Percentiles rank a stretch among this genome's conserved stretches.
Conservation (phyloP, 352 stramenopile species). For the Phytophthora colocasiae region DNA sequence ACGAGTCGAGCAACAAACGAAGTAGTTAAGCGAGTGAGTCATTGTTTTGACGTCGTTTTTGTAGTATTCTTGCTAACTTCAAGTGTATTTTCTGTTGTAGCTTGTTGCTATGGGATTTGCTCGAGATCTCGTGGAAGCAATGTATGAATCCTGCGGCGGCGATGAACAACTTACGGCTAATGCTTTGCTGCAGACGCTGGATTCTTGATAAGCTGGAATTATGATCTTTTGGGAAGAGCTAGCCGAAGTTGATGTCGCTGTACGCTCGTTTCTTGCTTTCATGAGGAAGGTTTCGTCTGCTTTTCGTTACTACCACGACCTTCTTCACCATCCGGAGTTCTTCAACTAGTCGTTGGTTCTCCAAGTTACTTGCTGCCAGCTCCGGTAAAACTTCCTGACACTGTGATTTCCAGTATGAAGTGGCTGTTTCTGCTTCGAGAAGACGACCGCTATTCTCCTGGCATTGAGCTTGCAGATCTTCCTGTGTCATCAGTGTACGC, state of each 20-base stretch:
- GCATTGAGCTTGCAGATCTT: slow-evolving; percentile 31
- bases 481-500: slow-evolving; percentile 30
- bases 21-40: slow-evolving; percentile 45
- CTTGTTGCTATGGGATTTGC: slow-evolving; percentile 69
- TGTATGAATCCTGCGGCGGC: slow-evolving; percentile 70
- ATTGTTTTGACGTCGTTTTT: slow-evolving; percentile 3
- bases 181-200: slow-evolving; percentile 63
- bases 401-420: slow-evolving; percentile 26
- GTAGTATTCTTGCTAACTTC: slow-evolving; percentile 15
- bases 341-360: slow-evolving; percentile 22
- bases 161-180: slow-evolving; percentile 67
- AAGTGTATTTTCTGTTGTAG: slow-evolving; percentile 31
- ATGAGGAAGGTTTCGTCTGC: slow-evolving; percentile 17
- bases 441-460: slow-evolving; percentile 17
- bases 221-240: not conserved
- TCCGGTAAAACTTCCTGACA: slow-evolving; percentile 23
- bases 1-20: not conserved
- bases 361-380: slow-evolving; percentile 16
- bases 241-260: slow-evolving; percentile 17
- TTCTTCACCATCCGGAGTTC: slow-evolving; percentile 38
- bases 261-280: slow-evolving; percentile 29
- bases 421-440: slow-evolving; percentile 19
- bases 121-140: slow-evolving; percentile 49
- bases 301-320: slow-evolving; percentile 31
- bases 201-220: slow-evolving; percentile 23